Evolutionary conservation across 2,329 filamentous ascomycete species (phyloP).

Genomic region (Aspergillus pseudoterreus): DNA sequence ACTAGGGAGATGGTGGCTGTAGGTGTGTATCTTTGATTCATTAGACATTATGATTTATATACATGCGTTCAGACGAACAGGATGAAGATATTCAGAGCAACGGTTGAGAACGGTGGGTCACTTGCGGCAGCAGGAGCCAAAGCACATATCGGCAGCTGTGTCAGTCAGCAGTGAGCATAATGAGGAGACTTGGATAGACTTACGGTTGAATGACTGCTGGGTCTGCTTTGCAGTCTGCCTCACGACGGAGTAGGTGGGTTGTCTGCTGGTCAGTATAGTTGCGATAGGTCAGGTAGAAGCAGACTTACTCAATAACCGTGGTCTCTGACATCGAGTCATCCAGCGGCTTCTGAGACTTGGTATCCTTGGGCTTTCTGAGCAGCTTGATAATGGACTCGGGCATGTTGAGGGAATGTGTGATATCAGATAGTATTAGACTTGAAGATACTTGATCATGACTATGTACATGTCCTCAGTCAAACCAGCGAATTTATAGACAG

Average conservation of each 20-base stretch:
- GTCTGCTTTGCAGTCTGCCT: not conserved
- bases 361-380: conserved; percentile 1
- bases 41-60: not conserved
- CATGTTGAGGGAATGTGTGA: not conserved
- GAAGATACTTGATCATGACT: not conserved
- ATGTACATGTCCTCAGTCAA: not conserved
- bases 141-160: conserved; percentile 10
- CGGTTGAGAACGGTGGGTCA: not conserved
- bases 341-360: not conserved
- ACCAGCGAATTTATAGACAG: no score
- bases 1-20: no score
- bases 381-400: not conserved
- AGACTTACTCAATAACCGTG: conserved; percentile 7
- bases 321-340: conserved; percentile 3
- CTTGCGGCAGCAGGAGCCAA: conserved; percentile 12
- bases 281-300: no score
- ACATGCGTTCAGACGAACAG: no score
- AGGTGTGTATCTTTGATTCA: not conserved
- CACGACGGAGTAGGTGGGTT: not conserved
- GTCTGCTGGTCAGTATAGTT: not conserved
- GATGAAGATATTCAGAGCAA: not conserved
- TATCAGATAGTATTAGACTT: not conserved
- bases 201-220: conserved; percentile 5
- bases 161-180: not conserved
- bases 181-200: not conserved